Base-by-base conservation (phyloP, 345 rosid species). In the rapeseed (Brassica napus) region DNA sequence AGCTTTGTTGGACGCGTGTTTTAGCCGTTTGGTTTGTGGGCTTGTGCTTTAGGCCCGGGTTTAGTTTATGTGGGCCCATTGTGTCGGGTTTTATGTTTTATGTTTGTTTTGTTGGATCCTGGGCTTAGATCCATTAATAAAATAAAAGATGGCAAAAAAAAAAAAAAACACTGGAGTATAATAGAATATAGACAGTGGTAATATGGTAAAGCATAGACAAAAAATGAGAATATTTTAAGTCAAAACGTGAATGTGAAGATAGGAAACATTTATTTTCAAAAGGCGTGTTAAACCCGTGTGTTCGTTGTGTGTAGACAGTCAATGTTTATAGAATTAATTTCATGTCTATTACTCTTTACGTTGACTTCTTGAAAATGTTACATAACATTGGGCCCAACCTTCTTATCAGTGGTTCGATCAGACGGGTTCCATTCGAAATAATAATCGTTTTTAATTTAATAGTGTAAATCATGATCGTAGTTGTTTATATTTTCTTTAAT, bases 281-380 rank as follows among this genome's bases (percentile, higher is more conserved):
- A 26, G 18, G 49, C 77, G 81, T 78, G 76, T 71, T 71, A 71
- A 37, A 37, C 55, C 35, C 66, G 76, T 39, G 77, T 49, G 3
- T 49, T 49, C 57, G 1, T 49, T 49, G 2, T 49, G 54, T 78
- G 77, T 60, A 30, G 21, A 62, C 8, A 15, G 59, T 77, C 71
- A 71, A 71, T 70, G 75, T 15, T 63, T 52, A 26, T 52, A 52
- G 70, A 77, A 70, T 21, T 59, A 66, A 14, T 21, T 54, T 2
- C 31, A 16, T 64, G 63, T 49, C 52, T 21, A 23, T 4, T 7
- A 30, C 11, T 77, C 23, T 34, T 63, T 16, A 8, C 34, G 72
- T 37, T 65, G 76, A 71, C 76, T 64, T 61, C 10, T 24, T 76
- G 7, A 5, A n/a, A 49, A 14, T 49, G 57, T 49, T 47, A n/a